Percentiles rank a stretch among this genome's conserved stretches.
Evolutionary conservation across 2,329 filamentous ascomycete genomes (phyloP).

Genomic region (Nigrospora sphaerica): DNA sequence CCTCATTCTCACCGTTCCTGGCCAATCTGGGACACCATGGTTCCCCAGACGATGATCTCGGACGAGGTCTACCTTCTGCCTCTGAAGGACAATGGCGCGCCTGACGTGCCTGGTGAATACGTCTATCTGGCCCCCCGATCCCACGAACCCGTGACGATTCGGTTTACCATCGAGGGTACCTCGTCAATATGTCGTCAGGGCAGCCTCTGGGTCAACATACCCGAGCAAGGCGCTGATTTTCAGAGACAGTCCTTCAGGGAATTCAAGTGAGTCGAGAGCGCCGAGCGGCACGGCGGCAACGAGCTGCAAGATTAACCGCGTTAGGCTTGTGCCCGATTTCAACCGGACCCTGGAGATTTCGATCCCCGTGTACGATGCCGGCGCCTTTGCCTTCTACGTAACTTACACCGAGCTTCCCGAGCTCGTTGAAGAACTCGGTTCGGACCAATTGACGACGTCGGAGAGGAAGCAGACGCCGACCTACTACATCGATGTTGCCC

Average conservation of each 20-base stretch:
- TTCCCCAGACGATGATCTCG: slow-evolving; percentile 55
- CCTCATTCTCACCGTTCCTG: too few species aligned
- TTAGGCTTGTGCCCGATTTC: slow-evolving; percentile 83
- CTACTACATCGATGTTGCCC: slow-evolving; percentile 93
- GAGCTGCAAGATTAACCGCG: slow-evolving; percentile 2
- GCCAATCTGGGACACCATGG: slow-evolving; percentile 30
- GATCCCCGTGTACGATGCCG: slow-evolving; percentile 72
- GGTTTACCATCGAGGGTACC: slow-evolving; percentile 88
- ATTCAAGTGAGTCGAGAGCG: slow-evolving; percentile 63
- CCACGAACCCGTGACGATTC: slow-evolving; percentile 67
- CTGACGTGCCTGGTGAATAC: slow-evolving; percentile 82
- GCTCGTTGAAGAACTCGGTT: slow-evolving; percentile 51
- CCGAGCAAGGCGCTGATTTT: slow-evolving; percentile 68
- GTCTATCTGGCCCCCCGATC: slow-evolving; percentile 79
- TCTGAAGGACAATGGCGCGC: slow-evolving; percentile 87
- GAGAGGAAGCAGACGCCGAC: slow-evolving; percentile 62
- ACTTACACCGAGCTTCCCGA: slow-evolving; percentile 84
- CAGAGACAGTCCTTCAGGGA: slow-evolving; percentile 73
- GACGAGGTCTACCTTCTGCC: slow-evolving; percentile 79
- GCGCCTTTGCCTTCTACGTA: slow-evolving; percentile 90
- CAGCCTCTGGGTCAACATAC: slow-evolving; percentile 95
- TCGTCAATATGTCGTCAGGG: slow-evolving; percentile 94
- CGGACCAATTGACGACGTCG: slow-evolving; percentile 36
- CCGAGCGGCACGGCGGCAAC: not conserved
- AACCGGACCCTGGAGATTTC: slow-evolving; percentile 87